These are phyloP conservation scores for Amaranthus hypochondriacus DNA, from an alignment of 148 eudicot genomes.

Conservation along the genomic window DNA sequence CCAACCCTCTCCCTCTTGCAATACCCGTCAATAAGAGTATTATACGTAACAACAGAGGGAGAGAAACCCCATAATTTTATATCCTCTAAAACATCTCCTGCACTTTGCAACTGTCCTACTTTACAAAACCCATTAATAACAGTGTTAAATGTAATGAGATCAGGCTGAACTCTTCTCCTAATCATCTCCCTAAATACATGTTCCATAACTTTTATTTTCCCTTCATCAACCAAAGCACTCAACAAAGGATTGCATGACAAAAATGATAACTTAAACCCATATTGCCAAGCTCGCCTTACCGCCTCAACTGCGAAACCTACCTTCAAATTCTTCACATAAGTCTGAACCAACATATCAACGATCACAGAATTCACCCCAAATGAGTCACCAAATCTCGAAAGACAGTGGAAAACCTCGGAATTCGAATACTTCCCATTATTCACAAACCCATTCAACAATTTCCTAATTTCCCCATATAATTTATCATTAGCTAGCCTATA, in stretches of 20 bases:
- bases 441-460: conserved; percentile 47
- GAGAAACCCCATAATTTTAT: conserved; percentile 52
- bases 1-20: conserved; percentile 62
- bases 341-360: conserved; percentile 54
- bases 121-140: conserved; percentile 60
- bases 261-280: conserved; percentile 54
- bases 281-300: conserved; percentile 61
- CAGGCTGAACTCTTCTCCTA: conserved; percentile 46
- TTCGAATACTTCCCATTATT: conserved; percentile 28
- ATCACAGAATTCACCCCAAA: conserved; percentile 37
- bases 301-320: conserved; percentile 53
- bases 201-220: conserved; percentile 38
- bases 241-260: conserved; percentile 57
- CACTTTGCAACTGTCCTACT: conserved; percentile 56
- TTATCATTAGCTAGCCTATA: conserved; percentile 35
- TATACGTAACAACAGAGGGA: conserved; percentile 64
- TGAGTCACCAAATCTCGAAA: conserved; percentile 28
- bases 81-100: conserved; percentile 63
- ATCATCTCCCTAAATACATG: conserved; percentile 53
- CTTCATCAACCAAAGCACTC: conserved; percentile 46
- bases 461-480: conserved; percentile 43
- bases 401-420: conserved; percentile 44
- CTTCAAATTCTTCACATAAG: conserved; percentile 37
- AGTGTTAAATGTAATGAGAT: conserved; percentile 56
- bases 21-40: conserved; percentile 51